phyloP scores from a whole-genome alignment of 2,329 filamentous ascomycete genomes.

The Aspergillus sp. region DNA sequence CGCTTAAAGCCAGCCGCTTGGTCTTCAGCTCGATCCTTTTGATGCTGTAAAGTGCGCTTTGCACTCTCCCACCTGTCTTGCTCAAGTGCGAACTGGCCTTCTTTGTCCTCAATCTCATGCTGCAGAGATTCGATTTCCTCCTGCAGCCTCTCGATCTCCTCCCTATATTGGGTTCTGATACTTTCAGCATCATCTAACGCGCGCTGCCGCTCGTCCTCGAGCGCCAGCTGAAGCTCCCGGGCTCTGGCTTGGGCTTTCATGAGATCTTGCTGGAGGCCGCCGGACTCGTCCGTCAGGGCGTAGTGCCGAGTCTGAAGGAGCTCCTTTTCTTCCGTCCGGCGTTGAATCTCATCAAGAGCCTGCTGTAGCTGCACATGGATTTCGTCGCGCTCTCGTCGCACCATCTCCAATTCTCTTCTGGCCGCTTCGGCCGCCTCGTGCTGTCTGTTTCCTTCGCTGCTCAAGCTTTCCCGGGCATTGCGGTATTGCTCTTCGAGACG shows the following conservation, averaged over 20 bases:
- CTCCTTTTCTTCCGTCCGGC: constrained; percentile 63
- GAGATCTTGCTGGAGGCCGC: constrained; percentile 65
- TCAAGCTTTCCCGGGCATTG: constrained; percentile 38
- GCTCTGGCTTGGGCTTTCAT: constrained; percentile 44
- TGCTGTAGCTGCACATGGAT: constrained; percentile 52
- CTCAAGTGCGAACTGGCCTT: constrained; percentile 68
- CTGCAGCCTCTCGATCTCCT: constrained; percentile 55
- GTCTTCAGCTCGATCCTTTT: constrained; percentile 66
- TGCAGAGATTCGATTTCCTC: constrained; percentile 61
- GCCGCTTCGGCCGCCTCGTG: constrained; percentile 46
- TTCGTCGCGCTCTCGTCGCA: constrained; percentile 44
- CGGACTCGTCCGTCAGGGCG: constrained; percentile 63
- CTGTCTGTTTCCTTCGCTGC: constrained; percentile 36
- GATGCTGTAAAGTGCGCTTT: constrained; percentile 63
- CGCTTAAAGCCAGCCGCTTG: constrained; percentile 66
- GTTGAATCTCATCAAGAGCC: constrained; percentile 59
- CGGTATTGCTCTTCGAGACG: constrained; percentile 53
- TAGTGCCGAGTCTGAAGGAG: constrained; percentile 69
- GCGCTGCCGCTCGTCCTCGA: constrained; percentile 57
- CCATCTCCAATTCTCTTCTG: constrained; percentile 44
- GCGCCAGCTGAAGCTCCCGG: constrained; percentile 48
- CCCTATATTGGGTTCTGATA: constrained; percentile 54
- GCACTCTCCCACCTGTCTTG: constrained; percentile 71
- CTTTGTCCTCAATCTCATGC: constrained; percentile 66
- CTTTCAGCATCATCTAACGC: constrained; percentile 61